phyloP scores from a whole-genome alignment of 2,329 filamentous ascomycete genomes.

The Cladorrhinum sp. region DNA sequence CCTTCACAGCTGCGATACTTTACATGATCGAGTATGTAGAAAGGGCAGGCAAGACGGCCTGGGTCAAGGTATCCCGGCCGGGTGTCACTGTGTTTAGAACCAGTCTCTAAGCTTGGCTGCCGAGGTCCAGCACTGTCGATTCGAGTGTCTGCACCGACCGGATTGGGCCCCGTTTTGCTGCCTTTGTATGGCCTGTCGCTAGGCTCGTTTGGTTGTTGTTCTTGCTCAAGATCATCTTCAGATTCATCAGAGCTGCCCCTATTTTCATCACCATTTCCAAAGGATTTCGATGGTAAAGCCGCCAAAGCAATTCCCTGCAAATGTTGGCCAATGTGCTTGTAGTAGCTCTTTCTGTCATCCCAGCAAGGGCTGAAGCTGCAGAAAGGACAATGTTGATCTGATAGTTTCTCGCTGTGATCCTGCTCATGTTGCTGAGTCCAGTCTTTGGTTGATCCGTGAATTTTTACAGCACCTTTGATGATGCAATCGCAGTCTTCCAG shows the following conservation, averaged over 20 bases:
- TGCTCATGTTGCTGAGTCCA: not conserved
- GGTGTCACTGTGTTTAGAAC: not conserved
- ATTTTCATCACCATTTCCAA: not conserved
- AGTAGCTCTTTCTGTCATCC: not conserved
- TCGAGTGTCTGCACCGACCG: too few species aligned
- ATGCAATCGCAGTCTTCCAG: not conserved
- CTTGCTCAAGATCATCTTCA: not conserved
- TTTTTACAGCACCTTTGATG: not conserved
- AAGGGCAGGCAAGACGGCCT: not conserved
- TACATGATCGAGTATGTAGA: not conserved
- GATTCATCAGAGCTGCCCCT: not conserved
- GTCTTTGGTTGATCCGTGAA: not conserved
- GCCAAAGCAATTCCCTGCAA: not conserved
- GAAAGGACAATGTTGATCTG: not conserved
- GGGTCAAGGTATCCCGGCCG: not conserved
- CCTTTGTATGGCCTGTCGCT: too few species aligned
- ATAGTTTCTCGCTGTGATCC: not conserved
- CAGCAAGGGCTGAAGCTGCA: not conserved
- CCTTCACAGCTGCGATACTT: not conserved
- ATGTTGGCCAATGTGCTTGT: not conserved
- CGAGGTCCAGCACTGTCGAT: too few species aligned
- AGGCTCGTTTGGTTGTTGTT: not conserved
- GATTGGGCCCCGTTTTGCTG: too few species aligned
- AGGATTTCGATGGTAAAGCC: not conserved
- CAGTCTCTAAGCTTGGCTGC: too few species aligned